phyloP scores from a whole-genome alignment of 1,139 yeast genomes.

The Suhomyces ambrosiae region DNA sequence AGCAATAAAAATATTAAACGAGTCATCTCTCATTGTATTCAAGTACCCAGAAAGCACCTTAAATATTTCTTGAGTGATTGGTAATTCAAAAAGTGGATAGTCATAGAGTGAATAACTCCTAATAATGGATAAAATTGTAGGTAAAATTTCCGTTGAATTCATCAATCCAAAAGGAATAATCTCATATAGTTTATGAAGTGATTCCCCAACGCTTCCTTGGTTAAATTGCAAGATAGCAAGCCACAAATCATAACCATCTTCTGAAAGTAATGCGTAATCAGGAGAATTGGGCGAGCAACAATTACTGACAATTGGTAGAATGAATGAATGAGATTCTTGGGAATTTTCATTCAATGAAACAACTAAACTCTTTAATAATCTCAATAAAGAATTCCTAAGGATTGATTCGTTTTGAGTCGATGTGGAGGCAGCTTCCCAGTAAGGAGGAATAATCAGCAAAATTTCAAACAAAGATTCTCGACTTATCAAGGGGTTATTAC shows the following conservation, averaged over 20 bases:
- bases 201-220: conserved; percentile 34
- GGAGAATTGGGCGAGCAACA: conserved; percentile 64
- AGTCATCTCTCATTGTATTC: conserved; percentile 68
- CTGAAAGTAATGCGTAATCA: conserved; percentile 64
- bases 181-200: conserved; percentile 49
- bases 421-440: conserved; percentile 62
- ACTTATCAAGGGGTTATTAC: conserved; percentile 62
- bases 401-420: conserved; percentile 63
- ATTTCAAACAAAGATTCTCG: conserved; percentile 54
- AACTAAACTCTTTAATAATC: conserved; percentile 67
- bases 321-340: conserved; percentile 57
- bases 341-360: conserved; percentile 68
- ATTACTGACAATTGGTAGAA: conserved; percentile 66
- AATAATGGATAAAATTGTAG: conserved; percentile 64
- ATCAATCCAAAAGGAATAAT: conserved; percentile 52
- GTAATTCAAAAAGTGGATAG: conserved; percentile 46
- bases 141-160: conserved; percentile 76
- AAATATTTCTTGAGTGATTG: conserved; percentile 38
- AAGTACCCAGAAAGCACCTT: conserved; percentile 58
- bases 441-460: conserved; percentile 61
- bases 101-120: conserved; percentile 71
- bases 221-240: conserved; percentile 62
- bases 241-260: conserved; percentile 92
- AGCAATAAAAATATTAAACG: conserved; percentile 58
- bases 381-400: conserved; percentile 67